These are phyloP conservation scores for Sugiyamaella valdiviana DNA, from an alignment of 805 yeast genomes.

Conservation along the genomic window DNA sequence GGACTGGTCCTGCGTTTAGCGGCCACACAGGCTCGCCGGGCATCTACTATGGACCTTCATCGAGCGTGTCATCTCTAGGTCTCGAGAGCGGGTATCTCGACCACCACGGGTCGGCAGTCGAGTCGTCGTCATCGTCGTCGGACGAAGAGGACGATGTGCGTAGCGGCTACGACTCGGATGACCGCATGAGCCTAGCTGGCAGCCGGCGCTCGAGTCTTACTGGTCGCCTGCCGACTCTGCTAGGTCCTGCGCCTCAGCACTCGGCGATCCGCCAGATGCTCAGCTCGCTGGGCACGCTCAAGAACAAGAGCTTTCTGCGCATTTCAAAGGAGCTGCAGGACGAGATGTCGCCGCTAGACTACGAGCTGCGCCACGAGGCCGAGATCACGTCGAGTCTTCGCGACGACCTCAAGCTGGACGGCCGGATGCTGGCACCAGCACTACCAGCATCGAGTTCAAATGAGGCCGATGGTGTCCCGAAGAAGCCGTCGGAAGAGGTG, in stretches of 20 bases:
- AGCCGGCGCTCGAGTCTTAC: conserved; percentile 13
- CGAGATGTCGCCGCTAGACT: conserved; percentile 22
- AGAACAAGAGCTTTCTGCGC: conserved; percentile 20
- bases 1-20: too few species aligned
- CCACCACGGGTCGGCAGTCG: background rate
- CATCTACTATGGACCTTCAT: conserved; percentile 15
- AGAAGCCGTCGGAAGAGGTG: background rate
- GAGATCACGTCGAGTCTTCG: conserved; percentile 22
- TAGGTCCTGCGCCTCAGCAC: background rate
- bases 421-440: conserved; percentile 1
- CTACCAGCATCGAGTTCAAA: background rate
- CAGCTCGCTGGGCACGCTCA: conserved; percentile 16
- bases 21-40: background rate
- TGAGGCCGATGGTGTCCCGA: background rate
- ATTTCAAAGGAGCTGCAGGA: conserved; percentile 22
- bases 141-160: conserved; percentile 8
- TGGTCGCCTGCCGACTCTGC: background rate
- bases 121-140: conserved; percentile 11
- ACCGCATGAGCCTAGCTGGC: conserved; percentile 11
- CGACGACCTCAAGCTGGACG: conserved; percentile 9
- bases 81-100: conserved; percentile 11
- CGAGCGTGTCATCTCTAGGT: conserved; percentile 19
- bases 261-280: conserved; percentile 11
- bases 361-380: conserved; percentile 23
- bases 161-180: conserved; percentile 17